Evolutionary conservation across 768 basidiomycete genomes (phyloP).

Genomic region (Xerocomellus intermedius): DNA sequence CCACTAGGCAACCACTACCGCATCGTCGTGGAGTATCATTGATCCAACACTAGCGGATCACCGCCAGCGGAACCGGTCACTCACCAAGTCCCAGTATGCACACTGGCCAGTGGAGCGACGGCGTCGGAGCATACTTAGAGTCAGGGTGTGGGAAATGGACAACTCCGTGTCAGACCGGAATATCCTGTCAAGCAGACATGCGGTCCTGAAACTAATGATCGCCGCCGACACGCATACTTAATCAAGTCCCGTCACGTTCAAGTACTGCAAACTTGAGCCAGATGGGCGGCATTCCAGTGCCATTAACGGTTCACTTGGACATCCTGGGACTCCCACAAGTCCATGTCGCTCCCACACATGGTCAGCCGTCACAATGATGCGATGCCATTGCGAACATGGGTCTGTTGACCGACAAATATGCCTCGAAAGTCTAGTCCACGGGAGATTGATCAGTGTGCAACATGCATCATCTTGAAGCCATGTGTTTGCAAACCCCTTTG

Average conservation of each 20-base stretch:
- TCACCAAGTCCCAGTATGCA: neutral
- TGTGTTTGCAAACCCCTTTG: neutral
- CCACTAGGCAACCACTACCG: neutral
- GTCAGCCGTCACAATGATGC: neutral
- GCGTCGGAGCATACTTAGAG: neutral
- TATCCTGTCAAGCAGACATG: neutral
- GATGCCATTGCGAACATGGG: neutral
- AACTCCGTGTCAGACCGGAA: neutral
- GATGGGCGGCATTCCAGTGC: neutral
- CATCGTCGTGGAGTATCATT: neutral
- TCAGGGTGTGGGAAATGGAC: neutral
- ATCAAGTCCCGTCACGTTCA: neutral
- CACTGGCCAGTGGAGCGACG: neutral
- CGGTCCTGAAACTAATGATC: neutral
- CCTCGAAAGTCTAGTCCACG: too few relatives aligned
- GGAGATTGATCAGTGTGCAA: neutral
- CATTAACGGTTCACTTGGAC: neutral
- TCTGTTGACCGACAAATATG: neutral
- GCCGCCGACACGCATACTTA: neutral
- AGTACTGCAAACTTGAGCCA: neutral
- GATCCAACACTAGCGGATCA: neutral
- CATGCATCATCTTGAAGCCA: neutral
- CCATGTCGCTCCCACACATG: too few relatives aligned
- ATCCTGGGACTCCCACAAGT: neutral
- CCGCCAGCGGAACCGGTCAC: neutral